Conservation (phyloP, 2,329 filamentous ascomycete genomes). For the Aspergillus clavatus region DNA sequence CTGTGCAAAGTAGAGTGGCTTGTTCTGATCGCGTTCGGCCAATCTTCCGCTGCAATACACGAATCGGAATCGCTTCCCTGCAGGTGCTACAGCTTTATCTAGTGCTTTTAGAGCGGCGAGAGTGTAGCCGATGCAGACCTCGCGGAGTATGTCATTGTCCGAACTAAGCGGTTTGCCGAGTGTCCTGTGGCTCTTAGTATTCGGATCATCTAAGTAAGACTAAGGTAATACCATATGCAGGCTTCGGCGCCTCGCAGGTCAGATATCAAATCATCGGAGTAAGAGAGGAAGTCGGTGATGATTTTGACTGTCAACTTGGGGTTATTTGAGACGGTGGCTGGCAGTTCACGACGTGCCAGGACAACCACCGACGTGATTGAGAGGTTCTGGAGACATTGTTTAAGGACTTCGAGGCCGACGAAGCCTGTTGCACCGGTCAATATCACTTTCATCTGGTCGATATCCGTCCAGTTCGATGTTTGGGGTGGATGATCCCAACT, state of each 20-base stretch:
- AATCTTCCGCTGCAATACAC: too few relatives aligned
- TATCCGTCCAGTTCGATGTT: too few relatives aligned
- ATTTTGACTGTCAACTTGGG: slow-evolving; percentile 50
- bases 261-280: slow-evolving; percentile 43
- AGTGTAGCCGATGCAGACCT: slow-evolving; percentile 32
- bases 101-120: slow-evolving; percentile 27
- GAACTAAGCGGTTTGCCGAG: slow-evolving; percentile 3
- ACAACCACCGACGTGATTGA: slow-evolving; percentile 49
- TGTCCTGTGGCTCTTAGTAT: not conserved
- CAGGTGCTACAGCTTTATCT: too few relatives aligned
- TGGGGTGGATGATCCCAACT: too few relatives aligned
- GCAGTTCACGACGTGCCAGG: slow-evolving; percentile 47
- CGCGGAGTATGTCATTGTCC: slow-evolving; percentile 16
- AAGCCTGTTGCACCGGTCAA: slow-evolving; percentile 56
- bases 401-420: slow-evolving; percentile 52
- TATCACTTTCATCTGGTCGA: slow-evolving; percentile 58
- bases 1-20: too few relatives aligned
- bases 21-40: too few relatives aligned
- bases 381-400: slow-evolving; percentile 48
- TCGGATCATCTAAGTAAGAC: not conserved
- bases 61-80: too few relatives aligned
- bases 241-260: slow-evolving; percentile 41
- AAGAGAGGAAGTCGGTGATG: slow-evolving; percentile 51
- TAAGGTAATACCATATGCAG: slow-evolving; percentile 42
- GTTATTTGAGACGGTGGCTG: slow-evolving; percentile 39